phyloP scores from a whole-genome alignment of 1,284 basidiomycete genomes.

The Erythrobasidium hasegawianum region DNA sequence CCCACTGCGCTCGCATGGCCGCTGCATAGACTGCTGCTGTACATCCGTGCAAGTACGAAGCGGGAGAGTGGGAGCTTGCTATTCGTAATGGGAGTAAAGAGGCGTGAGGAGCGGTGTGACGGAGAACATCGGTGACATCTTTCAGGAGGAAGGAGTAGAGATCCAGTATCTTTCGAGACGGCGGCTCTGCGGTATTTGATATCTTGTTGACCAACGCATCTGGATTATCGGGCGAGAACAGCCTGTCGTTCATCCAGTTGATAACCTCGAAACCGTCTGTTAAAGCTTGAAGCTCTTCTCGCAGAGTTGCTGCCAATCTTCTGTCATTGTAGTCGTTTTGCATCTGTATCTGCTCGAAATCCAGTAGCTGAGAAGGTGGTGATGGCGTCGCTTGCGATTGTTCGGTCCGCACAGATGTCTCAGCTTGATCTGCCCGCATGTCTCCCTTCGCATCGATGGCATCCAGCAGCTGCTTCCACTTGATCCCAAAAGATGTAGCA shows the following conservation, averaged over 20 bases:
- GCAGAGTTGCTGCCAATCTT: background rate
- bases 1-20: constrained; percentile 17
- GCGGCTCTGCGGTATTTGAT: background rate
- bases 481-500: background rate
- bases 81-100: constrained; percentile 9
- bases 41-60: constrained; percentile 26
- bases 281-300: constrained; percentile 13
- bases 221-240: constrained; percentile 10
- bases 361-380: background rate
- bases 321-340: background rate
- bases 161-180: background rate
- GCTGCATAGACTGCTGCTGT: constrained; percentile 18
- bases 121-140: constrained; percentile 20
- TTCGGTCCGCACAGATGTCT: background rate
- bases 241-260: constrained; percentile 21
- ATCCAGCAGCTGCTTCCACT: constrained; percentile 4
- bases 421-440: background rate
- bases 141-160: constrained; percentile 17
- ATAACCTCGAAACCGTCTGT: constrained; percentile 9
- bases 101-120: constrained; percentile 7
- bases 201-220: constrained; percentile 15
- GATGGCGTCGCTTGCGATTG: background rate
- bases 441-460: constrained; percentile 1
- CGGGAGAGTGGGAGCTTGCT: constrained; percentile 21
- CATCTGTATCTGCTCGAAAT: background rate